Evolutionary conservation across 352 stramenopile species (phyloP), one percentile per base, ranked within the genome.

Genomic region (Pythium myriotylum): DNA sequence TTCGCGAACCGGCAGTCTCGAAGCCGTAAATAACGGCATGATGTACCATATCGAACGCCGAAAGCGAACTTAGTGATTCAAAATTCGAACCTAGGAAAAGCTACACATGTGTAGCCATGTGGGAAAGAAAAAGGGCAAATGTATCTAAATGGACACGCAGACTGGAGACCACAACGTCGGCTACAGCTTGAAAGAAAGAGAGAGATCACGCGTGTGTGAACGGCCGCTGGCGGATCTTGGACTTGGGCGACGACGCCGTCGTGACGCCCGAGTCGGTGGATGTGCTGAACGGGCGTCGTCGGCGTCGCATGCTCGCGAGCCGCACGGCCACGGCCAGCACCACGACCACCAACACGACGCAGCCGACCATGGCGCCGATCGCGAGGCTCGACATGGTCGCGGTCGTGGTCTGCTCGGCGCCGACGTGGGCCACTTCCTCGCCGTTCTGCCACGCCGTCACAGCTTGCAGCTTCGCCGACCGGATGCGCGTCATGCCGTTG

Each of bases 361-460:
- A 76, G 19, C 49, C 59, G 16, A 74, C 63, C 43, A 76, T 68
- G 26, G 72, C 40, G 8, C 53, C 41, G 27, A 81, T 23, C n/a
- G 55, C 64, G 27, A 79, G 26, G 1, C 59, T 58, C 8, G 67
- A 75, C 6, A 71, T 41, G n/a, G 51, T 55, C 20, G 29, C 17
- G 19, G 33, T 17, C 47, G 40, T 13, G 23, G n/a, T 48, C 35
- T 70, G 19, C 16, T 53, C 41, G 17, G 73, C 67, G 40, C 73
- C 70, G 12, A 79, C 70, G 42, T 72, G 63, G 3, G 64, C 67
- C 26, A 81, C 70, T 27, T 77, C 60, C 27, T 72, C 63, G 46
- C 70, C 73, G 48, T 77, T 62, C 46, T 76, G 49, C 63, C 64
- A 81, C 14, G 73, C 73, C 12, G 59, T 60, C 10, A 78, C 73